Evolutionary conservation across 2,329 filamentous ascomycete species (phyloP).

Genomic region (Cladosporium sp.): DNA sequence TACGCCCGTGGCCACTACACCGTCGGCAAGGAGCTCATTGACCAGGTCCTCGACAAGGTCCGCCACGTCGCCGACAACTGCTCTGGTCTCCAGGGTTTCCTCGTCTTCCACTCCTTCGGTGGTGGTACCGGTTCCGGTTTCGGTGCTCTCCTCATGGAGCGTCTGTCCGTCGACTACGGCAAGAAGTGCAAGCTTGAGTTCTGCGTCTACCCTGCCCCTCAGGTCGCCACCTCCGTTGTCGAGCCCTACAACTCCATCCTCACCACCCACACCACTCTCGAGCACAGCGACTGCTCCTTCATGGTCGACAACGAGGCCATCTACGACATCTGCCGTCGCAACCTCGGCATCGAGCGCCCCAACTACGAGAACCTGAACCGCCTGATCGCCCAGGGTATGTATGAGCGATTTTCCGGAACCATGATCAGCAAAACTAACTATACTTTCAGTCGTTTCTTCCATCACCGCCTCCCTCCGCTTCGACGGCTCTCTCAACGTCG

Average conservation of each 20-base stretch:
- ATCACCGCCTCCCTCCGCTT: slow-evolving; percentile 98
- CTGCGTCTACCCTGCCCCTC: slow-evolving; percentile 96
- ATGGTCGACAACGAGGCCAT: slow-evolving; percentile 99
- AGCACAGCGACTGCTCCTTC: slow-evolving; percentile 99
- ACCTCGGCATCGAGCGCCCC: slow-evolving; percentile 93
- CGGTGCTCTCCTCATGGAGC: slow-evolving; percentile 97
- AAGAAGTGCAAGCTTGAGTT: slow-evolving; percentile 99
- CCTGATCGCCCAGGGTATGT: slow-evolving; percentile 73
- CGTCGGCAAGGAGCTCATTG: slow-evolving; percentile 98
- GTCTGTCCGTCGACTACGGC: slow-evolving; percentile 96
- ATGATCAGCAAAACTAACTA: slow-evolving; percentile 6
- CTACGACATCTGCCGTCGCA: slow-evolving; percentile 98
- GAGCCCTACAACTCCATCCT: slow-evolving; percentile 99
- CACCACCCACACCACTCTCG: slow-evolving; percentile 96
- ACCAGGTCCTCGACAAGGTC: slow-evolving; percentile 95
- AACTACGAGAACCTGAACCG: slow-evolving; percentile 99
- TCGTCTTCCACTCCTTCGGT: slow-evolving; percentile 99
- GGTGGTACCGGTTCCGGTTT: slow-evolving; percentile 98
- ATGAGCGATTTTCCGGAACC: slow-evolving; percentile 47
- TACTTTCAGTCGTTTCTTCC: slow-evolving; percentile 76
- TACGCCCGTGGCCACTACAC: slow-evolving; percentile 99
- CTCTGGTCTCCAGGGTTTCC: slow-evolving; percentile 95
- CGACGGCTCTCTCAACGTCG: slow-evolving; percentile 97
- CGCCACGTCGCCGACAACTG: slow-evolving; percentile 97
- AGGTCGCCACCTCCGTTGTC: slow-evolving; percentile 94